phyloP scores from a whole-genome alignment of 139 green algal species.

The Chlamydomonas eustigma region DNA sequence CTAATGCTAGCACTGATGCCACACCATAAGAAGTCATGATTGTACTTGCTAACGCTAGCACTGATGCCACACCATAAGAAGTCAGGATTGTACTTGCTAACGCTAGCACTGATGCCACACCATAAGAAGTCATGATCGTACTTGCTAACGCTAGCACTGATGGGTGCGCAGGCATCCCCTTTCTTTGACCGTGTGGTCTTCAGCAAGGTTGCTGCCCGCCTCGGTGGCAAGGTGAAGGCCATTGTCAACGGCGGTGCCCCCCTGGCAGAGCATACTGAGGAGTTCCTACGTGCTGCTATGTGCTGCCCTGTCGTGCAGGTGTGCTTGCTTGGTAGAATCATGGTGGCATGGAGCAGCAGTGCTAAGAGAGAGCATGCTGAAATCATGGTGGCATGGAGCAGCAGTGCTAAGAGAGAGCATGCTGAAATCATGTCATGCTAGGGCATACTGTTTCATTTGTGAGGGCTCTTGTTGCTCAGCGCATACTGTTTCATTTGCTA shows the following conservation, averaged over 20 bases:
- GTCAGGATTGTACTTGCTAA: too few species aligned
- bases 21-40: too few species aligned
- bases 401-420: background rate
- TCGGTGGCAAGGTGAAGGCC: conserved; percentile 72
- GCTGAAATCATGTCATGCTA: background rate
- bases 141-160: too few species aligned
- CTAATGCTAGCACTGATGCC: too few species aligned
- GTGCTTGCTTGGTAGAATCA: background rate
- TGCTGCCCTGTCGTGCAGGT: conserved; percentile 60
- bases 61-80: too few species aligned
- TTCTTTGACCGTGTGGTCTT: conserved; percentile 90
- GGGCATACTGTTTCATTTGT: conserved; percentile 1
- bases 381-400: conserved; percentile 1
- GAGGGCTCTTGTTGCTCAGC: too few species aligned
- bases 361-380: background rate
- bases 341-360: background rate
- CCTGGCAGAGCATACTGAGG: conserved; percentile 80
- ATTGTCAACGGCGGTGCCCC: conserved; percentile 81
- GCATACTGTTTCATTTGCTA: too few species aligned
- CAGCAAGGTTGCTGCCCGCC: conserved; percentile 61
- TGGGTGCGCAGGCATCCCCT: conserved; percentile 54
- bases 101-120: too few species aligned
- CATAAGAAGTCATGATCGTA: too few species aligned
- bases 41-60: too few species aligned
- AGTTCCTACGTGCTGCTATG: conserved; percentile 79